These are phyloP conservation scores for Ogataea nonfermentans DNA, from an alignment of 805 yeast genomes.

Conservation along the genomic window DNA sequence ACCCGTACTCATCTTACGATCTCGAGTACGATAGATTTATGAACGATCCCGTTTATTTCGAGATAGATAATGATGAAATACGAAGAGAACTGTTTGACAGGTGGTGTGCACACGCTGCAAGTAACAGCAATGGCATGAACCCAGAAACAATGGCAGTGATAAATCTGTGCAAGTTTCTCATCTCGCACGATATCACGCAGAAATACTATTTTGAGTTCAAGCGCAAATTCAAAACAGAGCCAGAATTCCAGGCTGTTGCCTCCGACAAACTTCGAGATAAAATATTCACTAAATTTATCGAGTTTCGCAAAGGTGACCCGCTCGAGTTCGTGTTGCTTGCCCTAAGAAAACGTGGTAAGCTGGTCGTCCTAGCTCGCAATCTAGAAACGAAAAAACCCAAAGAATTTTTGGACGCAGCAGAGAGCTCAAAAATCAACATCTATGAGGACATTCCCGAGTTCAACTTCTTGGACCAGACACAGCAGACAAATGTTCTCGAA, in stretches of 20 bases:
- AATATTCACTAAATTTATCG: constrained; percentile 16
- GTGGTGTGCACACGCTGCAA: constrained; percentile 20
- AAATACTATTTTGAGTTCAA: constrained; percentile 31
- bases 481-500: constrained; percentile 6
- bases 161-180: constrained; percentile 12
- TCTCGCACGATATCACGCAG: constrained; percentile 10
- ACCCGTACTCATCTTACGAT: constrained; percentile 27
- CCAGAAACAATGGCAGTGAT: constrained; percentile 9
- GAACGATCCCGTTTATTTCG: constrained; percentile 24
- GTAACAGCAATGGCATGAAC: constrained; percentile 4
- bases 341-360: constrained; percentile 5
- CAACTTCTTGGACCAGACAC: constrained; percentile 10
- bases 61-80: constrained; percentile 18
- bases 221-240: constrained; percentile 17
- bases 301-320: constrained; percentile 11
- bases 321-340: constrained; percentile 6
- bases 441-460: constrained; percentile 11
- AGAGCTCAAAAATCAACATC: constrained; percentile 5
- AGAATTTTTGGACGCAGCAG: constrained; percentile 2
- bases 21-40: constrained; percentile 22
- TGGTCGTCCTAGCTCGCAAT: constrained; percentile 7
- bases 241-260: constrained; percentile 14
- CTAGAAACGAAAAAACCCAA: constrained; percentile 1
- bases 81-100: constrained; percentile 23
- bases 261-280: constrained; percentile 19